Evolutionary conservation across 2,329 filamentous ascomycete species (phyloP).

Genomic region (Paramyrothecium sp.): DNA sequence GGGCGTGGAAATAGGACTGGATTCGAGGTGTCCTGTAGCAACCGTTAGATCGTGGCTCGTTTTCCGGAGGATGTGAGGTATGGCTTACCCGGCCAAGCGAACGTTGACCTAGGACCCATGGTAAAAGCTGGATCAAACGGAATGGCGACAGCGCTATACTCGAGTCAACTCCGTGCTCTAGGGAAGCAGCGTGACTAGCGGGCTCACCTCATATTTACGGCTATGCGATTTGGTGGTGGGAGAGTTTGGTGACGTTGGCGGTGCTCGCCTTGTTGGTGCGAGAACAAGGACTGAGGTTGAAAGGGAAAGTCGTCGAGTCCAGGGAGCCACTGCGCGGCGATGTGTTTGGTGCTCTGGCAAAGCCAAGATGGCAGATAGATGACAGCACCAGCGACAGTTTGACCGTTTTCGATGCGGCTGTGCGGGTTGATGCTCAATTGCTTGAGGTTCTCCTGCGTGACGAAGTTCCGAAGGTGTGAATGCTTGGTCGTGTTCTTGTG

Average conservation of each 20-base stretch:
- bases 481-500: no score
- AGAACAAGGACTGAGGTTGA: not conserved
- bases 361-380: no score
- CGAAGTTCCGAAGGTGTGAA: no score
- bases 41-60: not conserved
- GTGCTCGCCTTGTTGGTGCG: not conserved
- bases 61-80: not conserved
- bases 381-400: no score
- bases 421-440: no score
- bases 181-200: constrained; percentile 10
- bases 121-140: constrained; percentile 50
- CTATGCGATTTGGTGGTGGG: not conserved
- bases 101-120: constrained; percentile 50
- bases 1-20: constrained; percentile 24
- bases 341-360: no score
- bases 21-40: constrained; percentile 30
- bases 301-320: not conserved
- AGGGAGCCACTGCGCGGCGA: no score
- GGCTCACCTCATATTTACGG: not conserved
- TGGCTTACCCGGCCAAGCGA: constrained; percentile 47
- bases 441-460: no score
- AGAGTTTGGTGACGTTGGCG: not conserved
- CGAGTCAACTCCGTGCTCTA: not conserved
- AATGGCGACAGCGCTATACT: constrained; percentile 44
- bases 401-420: no score